Conservation (phyloP, 306 rosid species). For the Alnus rubra region DNA sequence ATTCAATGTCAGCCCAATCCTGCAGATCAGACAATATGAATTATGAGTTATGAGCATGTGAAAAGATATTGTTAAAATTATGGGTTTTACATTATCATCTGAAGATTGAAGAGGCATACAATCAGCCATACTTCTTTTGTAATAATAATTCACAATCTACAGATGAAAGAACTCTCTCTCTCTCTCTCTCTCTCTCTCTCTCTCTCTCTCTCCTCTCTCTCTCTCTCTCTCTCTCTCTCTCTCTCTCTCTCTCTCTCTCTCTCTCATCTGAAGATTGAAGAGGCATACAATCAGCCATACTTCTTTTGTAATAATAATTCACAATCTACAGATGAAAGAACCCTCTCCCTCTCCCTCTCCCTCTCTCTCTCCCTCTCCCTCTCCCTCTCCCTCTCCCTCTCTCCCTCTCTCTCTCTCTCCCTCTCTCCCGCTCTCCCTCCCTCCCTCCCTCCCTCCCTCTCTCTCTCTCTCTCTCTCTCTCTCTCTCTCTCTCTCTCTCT, state of each 20-base stretch:
- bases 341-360: too few relatives aligned
- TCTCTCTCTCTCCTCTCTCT: too few relatives aligned
- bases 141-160: not conserved
- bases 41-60: constrained; percentile 1
- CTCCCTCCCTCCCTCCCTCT: too few relatives aligned
- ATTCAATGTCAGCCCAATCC: constrained; percentile 88
- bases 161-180: not conserved
- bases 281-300: not conserved
- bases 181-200: not conserved
- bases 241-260: too few relatives aligned
- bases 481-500: too few relatives aligned
- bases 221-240: too few relatives aligned
- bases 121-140: not conserved
- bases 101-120: not conserved
- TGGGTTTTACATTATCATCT: not conserved
- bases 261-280: not conserved
- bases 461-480: too few relatives aligned
- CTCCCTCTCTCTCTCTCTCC: too few relatives aligned
- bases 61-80: constrained; percentile 2
- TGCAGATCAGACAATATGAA: constrained; percentile 31
- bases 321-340: not conserved
- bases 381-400: too few relatives aligned
- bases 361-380: too few relatives aligned
- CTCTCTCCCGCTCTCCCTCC: too few relatives aligned
- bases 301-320: not conserved